Evolutionary conservation across 805 yeast genomes (phyloP), one percentile per base, ranked within the genome.

Genomic region (Kluyveromyces dobzhanskii): DNA sequence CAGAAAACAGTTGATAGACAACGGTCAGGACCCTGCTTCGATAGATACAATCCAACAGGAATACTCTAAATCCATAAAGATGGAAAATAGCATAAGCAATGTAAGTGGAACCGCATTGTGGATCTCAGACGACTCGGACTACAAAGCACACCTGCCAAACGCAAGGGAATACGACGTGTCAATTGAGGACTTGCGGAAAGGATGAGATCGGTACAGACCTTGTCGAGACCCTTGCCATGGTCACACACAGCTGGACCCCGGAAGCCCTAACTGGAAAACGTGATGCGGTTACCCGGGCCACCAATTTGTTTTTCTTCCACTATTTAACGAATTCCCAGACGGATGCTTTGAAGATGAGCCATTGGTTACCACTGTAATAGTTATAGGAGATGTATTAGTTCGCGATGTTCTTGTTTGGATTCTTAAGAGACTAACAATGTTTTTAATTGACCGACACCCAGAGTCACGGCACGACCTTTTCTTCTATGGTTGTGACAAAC

Each of bases 371-470:
- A 21, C 24, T 21, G 8, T 21, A 21, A 6, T 21, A 21, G 9
- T 6, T 6, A 6, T 21, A 21, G 24, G 8, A 21, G 24, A 6
- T 21, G 24, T 6, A 9, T 6, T 21, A 21, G 24, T n/a, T n/a
- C n/a, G n/a, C n/a, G n/a, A n/a, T n/a, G n/a, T n/a, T n/a, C n/a
- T n/a, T n/a, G 9, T 21, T 21, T 21, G 9, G 8, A 21, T 21
- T 6, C 30, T 26, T 17, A 39, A 49, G 39, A 44, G 39, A 43
- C 68, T 58, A 37, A 74, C 67, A 48, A 65, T 64, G 54, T 68
- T 68, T 61, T 58, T 63, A 56, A 50, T 49, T 37, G 23, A 34
- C 4, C 80, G 92, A 83, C 88, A 80, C 90, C 92, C 90, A 67
- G 72, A 67, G 72, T 67, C 72, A 67, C 72, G 70, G 66, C 62